These are phyloP conservation scores for Paecilomyces sp. DNA, from an alignment of 2,329 filamentous ascomycete genomes.

Conservation along the genomic window DNA sequence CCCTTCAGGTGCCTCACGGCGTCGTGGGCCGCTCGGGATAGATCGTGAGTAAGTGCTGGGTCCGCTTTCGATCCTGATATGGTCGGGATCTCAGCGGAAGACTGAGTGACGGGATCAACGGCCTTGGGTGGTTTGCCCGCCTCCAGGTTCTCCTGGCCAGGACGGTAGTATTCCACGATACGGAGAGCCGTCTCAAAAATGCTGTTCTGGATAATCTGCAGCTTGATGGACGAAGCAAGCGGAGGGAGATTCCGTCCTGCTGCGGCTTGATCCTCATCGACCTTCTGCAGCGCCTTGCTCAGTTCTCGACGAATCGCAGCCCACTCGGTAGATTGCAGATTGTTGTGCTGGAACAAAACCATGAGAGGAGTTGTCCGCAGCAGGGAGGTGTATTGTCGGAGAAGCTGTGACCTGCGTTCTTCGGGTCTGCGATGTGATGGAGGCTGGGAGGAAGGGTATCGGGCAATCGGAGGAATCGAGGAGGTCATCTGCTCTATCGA, in stretches of 20 bases:
- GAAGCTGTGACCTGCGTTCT: slow-evolving; percentile 82
- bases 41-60: slow-evolving; percentile 47
- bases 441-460: slow-evolving; percentile 63
- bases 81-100: too few relatives aligned
- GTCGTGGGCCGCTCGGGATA: slow-evolving; percentile 50
- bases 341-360: slow-evolving; percentile 79
- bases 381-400: slow-evolving; percentile 79
- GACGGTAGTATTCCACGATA: slow-evolving; percentile 75
- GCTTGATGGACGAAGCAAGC: slow-evolving; percentile 57
- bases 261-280: slow-evolving; percentile 62
- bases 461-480: slow-evolving; percentile 39
- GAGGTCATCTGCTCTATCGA: slow-evolving; percentile 43
- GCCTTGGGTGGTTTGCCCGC: slow-evolving; percentile 15
- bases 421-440: slow-evolving; percentile 81
- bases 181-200: slow-evolving; percentile 82
- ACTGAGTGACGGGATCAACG: slow-evolving; percentile 1
- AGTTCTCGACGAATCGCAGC: slow-evolving; percentile 65
- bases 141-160: slow-evolving; percentile 29
- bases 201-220: slow-evolving; percentile 81
- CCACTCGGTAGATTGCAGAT: slow-evolving; percentile 68
- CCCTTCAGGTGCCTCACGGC: slow-evolving; percentile 44
- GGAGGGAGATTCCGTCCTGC: slow-evolving; percentile 34
- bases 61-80: slow-evolving; percentile 11
- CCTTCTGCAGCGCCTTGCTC: slow-evolving; percentile 51
- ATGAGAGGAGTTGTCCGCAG: slow-evolving; percentile 79